Evolutionary conservation across 495 filamentous ascomycete genomes (phyloP).

Genomic region (Gamarada debralockiae): DNA sequence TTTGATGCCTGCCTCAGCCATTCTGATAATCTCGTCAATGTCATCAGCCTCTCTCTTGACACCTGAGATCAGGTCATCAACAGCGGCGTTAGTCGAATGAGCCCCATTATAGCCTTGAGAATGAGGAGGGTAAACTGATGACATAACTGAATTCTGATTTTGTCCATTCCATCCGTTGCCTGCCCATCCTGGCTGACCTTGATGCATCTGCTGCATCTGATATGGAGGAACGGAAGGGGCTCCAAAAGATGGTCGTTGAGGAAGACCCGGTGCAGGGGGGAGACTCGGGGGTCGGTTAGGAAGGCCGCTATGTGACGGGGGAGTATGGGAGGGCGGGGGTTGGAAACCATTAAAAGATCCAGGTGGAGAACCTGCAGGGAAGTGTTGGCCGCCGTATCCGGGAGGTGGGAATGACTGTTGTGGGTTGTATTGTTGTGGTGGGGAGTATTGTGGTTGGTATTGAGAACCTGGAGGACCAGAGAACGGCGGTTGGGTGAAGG

Average conservation of each 20-base stretch:
- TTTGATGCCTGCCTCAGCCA: slow-evolving; percentile 53
- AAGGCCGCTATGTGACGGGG: slow-evolving; percentile 26
- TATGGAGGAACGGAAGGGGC: slow-evolving; percentile 49
- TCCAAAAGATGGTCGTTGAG: slow-evolving; percentile 59
- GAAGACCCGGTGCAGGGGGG: slow-evolving; percentile 54
- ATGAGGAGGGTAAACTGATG: slow-evolving; percentile 29
- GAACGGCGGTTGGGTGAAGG: slow-evolving; percentile 21
- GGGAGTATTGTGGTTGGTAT: slow-evolving; percentile 25
- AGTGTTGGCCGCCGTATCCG: slow-evolving; percentile 10
- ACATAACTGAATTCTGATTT: slow-evolving; percentile 31
- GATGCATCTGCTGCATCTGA: slow-evolving; percentile 63
- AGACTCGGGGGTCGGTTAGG: slow-evolving; percentile 46
- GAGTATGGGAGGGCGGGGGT: slow-evolving; percentile 33
- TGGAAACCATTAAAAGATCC: slow-evolving; percentile 39
- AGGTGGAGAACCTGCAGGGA: slow-evolving; percentile 38
- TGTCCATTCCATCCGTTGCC: slow-evolving; percentile 28
- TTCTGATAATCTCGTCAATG: slow-evolving; percentile 54
- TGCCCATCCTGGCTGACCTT: slow-evolving; percentile 36
- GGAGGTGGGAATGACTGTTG: slow-evolving; percentile 19
- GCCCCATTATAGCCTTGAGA: slow-evolving; percentile 27
- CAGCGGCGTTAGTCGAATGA: slow-evolving; percentile 38
- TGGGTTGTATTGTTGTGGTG: slow-evolving; percentile 18
- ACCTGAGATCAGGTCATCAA: slow-evolving; percentile 60
- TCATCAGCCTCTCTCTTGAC: slow-evolving; percentile 46
- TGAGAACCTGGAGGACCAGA: slow-evolving; percentile 23